A percentile compares a stretch with the other conserved stretches of the same genome.
phyloP scores from a whole-genome alignment of 2,329 filamentous ascomycete species.

The Dactylellina parvicollis region DNA sequence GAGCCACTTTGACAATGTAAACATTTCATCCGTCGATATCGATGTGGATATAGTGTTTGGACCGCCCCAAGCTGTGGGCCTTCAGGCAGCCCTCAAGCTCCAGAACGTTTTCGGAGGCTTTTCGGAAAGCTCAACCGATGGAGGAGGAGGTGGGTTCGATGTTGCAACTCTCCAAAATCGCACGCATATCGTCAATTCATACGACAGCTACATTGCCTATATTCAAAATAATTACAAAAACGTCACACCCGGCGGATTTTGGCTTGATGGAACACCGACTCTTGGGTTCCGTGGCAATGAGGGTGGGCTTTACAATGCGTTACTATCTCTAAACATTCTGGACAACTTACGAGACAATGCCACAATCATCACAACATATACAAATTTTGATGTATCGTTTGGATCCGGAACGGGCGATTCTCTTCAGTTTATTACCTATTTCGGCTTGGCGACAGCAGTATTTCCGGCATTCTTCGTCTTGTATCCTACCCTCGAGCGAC shows the following conservation, averaged over 20 bases:
- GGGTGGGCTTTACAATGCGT: slow-evolving; percentile 66
- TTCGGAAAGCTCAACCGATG: background rate
- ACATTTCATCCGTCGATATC: slow-evolving; percentile 43
- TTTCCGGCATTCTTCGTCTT: slow-evolving; percentile 88
- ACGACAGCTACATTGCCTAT: slow-evolving; percentile 74
- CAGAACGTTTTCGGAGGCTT: slow-evolving; percentile 38
- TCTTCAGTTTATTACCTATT: slow-evolving; percentile 82
- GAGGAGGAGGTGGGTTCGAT: slow-evolving; percentile 13
- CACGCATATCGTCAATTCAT: slow-evolving; percentile 70
- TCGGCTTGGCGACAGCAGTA: slow-evolving; percentile 78
- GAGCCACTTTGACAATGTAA: slow-evolving; percentile 41
- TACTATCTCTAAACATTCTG: slow-evolving; percentile 73
- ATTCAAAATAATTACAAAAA: slow-evolving; percentile 72
- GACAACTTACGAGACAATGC: slow-evolving; percentile 74
- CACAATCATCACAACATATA: slow-evolving; percentile 76
- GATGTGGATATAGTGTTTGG: slow-evolving; percentile 45
- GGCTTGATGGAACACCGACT: slow-evolving; percentile 72
- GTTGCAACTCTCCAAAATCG: slow-evolving; percentile 59
- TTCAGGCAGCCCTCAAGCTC: slow-evolving; percentile 30
- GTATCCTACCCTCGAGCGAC: slow-evolving; percentile 85
- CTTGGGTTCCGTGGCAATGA: slow-evolving; percentile 76
- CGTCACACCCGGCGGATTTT: slow-evolving; percentile 81
- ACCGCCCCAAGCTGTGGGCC: slow-evolving; percentile 28
- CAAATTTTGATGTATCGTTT: slow-evolving; percentile 79
- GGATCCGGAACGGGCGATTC: slow-evolving; percentile 73